Percentiles rank a stretch among this genome's conserved stretches.
phyloP scores from a whole-genome alignment of 192 early-diverging fungal species.

The Linnemannia elongata region DNA sequence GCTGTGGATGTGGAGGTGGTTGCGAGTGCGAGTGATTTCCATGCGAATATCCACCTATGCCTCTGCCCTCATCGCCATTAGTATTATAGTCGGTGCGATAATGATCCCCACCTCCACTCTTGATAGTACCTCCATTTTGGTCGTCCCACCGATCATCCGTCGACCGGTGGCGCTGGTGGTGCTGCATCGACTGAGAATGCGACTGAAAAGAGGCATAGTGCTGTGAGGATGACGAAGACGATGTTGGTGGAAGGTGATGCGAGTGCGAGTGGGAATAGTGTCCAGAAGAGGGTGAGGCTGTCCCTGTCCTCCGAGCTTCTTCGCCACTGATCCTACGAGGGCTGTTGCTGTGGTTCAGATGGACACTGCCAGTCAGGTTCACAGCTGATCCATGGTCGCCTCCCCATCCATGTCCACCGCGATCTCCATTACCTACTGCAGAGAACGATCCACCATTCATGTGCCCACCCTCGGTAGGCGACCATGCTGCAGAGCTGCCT shows the following conservation, averaged over 20 bases:
- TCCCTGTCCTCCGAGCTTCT: slow-evolving; percentile 6
- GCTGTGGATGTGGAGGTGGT: neutral
- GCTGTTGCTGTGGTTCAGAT: slow-evolving; percentile 14
- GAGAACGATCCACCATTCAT: slow-evolving; percentile 9
- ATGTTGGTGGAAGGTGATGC: neutral
- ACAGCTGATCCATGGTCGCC: neutral
- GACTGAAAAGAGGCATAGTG: neutral
- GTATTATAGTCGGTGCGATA: slow-evolving; percentile 12
- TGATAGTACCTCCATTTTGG: neutral
- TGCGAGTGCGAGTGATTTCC: neutral
- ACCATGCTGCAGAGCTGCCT: slow-evolving; percentile 16
- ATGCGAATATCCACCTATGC: slow-evolving; percentile 2
- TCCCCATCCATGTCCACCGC: slow-evolving; percentile 13
- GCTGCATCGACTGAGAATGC: slow-evolving; percentile 2
- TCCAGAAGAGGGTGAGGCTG: neutral
- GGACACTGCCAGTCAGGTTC: neutral
- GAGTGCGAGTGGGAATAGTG: neutral
- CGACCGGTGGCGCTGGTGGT: slow-evolving; percentile 31
- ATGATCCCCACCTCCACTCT: neutral
- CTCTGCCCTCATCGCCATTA: slow-evolving; percentile 9
- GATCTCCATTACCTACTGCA: neutral
- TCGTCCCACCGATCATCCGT: slow-evolving; percentile 24
- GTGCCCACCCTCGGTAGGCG: neutral
- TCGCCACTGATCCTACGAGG: slow-evolving; percentile 31
- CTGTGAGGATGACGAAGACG: slow-evolving; percentile 7